A percentile compares a stretch with the other conserved stretches of the same genome.
Evolutionary conservation across 352 stramenopile genomes (phyloP).

Genomic region (Phytophthora idaei): DNA sequence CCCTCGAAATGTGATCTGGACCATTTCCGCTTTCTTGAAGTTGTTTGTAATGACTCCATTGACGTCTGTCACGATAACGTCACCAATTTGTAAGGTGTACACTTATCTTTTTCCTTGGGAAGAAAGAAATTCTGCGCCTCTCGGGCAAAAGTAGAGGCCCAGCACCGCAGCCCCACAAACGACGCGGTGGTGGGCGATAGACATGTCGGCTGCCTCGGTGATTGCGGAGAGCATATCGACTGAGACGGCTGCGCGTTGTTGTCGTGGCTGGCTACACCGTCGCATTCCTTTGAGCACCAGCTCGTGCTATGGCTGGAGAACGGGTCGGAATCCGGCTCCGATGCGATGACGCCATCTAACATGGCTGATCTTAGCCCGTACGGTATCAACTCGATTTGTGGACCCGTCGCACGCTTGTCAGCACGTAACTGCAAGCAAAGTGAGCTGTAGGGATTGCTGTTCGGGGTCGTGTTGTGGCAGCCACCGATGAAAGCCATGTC

Average conservation of each 20-base stretch:
- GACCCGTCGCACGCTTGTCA: background rate
- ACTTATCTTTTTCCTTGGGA: background rate
- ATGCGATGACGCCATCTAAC: conserved; percentile 7
- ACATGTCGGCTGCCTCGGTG: background rate
- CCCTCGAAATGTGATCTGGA: conserved; percentile 1
- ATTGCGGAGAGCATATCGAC: conserved; percentile 3
- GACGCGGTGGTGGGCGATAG: conserved; percentile 9
- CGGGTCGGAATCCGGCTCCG: background rate
- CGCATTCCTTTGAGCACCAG: background rate
- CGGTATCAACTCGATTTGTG: background rate
- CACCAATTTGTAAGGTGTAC: background rate
- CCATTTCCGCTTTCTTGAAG: conserved; percentile 1
- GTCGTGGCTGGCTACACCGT: background rate
- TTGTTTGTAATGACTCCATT: background rate
- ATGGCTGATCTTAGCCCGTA: conserved; percentile 19
- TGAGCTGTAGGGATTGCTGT: conserved; percentile 3
- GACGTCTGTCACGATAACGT: background rate
- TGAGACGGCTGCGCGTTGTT: conserved; percentile 5
- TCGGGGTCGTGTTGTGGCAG: too few species aligned
- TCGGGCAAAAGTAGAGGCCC: background rate
- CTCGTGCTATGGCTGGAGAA: background rate
- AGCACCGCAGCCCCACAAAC: background rate
- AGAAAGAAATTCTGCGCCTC: background rate
- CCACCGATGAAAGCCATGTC: too few species aligned
- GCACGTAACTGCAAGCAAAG: background rate